Percentiles rank a stretch among this genome's conserved stretches.
Conservation (phyloP, 1,284 basidiomycete species). For the Heterobasidion occidentale region DNA sequence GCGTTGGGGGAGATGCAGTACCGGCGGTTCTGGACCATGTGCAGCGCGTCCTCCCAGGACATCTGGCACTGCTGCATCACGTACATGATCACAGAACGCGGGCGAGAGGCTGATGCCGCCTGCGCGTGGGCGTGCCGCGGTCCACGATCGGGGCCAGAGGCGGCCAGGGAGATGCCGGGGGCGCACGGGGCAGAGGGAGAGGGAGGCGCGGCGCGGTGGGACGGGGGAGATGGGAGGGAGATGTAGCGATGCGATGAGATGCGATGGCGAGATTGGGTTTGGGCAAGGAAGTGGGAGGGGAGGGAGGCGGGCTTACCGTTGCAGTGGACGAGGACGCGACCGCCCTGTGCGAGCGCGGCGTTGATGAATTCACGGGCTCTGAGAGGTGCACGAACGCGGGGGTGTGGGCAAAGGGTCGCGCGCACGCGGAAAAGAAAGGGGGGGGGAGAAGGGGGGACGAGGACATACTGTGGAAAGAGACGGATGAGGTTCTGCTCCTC, state of each 20-base stretch:
- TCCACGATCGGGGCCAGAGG: no score
- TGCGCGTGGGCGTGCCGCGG: slow-evolving; percentile 18
- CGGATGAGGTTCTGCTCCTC: slow-evolving; percentile 87
- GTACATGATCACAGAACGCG: slow-evolving; percentile 86
- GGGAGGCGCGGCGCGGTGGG: not conserved
- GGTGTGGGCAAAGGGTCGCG: not conserved
- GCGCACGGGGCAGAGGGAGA: not conserved
- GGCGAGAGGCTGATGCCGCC: slow-evolving; percentile 85
- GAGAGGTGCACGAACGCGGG: not conserved
- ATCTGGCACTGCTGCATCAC: slow-evolving; percentile 80
- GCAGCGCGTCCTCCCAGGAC: slow-evolving; percentile 78
- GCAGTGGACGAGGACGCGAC: slow-evolving; percentile 84
- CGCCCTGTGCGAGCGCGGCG: slow-evolving; percentile 54
- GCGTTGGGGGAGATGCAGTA: slow-evolving; percentile 89
- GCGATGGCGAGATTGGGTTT: not conserved
- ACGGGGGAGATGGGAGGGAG: no score
- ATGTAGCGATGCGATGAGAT: not conserved
- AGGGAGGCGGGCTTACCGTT: slow-evolving; percentile 51
- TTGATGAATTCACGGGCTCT: slow-evolving; percentile 81
- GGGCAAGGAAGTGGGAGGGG: not conserved
- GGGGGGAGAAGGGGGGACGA: slow-evolving; percentile 2
- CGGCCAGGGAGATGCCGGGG: not conserved
- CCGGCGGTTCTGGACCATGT: slow-evolving; percentile 80
- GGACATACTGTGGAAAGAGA: slow-evolving; percentile 63
- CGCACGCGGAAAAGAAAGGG: not conserved